Conservation (phyloP, 2,329 filamentous ascomycete species). For the Graphilbum ipis-grandicollis region DNA sequence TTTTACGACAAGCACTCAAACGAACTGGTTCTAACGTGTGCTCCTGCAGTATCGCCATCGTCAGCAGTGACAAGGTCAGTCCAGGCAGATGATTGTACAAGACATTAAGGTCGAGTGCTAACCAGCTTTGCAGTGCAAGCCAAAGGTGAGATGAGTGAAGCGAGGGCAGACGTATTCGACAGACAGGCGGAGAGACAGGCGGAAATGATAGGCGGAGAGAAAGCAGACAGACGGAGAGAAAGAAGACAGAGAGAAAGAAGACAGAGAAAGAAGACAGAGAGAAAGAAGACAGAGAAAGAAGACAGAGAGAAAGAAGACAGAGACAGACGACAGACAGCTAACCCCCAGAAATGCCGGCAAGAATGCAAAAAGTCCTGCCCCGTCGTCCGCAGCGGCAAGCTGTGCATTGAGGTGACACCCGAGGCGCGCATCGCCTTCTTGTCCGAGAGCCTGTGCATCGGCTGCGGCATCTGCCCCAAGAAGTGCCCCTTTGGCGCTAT, state of each 20-base stretch:
- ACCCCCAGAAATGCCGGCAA: slow-evolving; percentile 70
- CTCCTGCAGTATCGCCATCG: slow-evolving; percentile 77
- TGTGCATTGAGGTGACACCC: slow-evolving; percentile 72
- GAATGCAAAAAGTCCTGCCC: slow-evolving; percentile 99
- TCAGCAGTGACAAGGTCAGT: slow-evolving; percentile 88
- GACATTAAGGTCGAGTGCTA: too few relatives aligned
- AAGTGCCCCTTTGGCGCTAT: slow-evolving; percentile 98
- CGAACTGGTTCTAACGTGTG: too few relatives aligned
- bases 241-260: too few relatives aligned
- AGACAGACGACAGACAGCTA: neutral
- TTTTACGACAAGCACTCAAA: too few relatives aligned
- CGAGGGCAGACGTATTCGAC: too few relatives aligned
- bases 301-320: neutral
- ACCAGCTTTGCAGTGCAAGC: too few relatives aligned
- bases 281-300: neutral
- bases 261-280: too few relatives aligned
- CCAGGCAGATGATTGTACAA: slow-evolving; percentile 16
- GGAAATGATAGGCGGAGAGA: too few relatives aligned
- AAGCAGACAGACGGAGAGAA: too few relatives aligned
- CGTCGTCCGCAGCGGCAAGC: slow-evolving; percentile 88
- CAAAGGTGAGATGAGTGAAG: slow-evolving; percentile 53
- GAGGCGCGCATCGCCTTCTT: slow-evolving; percentile 95
- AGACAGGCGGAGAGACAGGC: too few relatives aligned
- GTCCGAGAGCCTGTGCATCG: slow-evolving; percentile 83
- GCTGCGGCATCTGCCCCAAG: slow-evolving; percentile 98